Conservation (phyloP, 805 yeast genomes). For the Alloascoidea hylecoeti region DNA sequence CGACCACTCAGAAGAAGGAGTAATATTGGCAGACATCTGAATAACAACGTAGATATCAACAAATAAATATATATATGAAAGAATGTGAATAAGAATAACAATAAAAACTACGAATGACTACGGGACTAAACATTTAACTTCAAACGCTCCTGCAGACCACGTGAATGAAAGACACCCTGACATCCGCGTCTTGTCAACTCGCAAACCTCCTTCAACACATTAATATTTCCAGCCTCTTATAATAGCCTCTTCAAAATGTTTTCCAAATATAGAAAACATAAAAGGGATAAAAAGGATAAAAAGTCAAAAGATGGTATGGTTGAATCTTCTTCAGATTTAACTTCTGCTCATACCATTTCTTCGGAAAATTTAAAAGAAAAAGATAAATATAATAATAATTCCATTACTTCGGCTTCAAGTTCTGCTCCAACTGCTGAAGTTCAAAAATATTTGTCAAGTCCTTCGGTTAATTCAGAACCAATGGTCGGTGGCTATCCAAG, state of each 20-base stretch:
- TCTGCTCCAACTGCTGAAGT: not conserved
- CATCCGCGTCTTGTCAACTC: not conserved
- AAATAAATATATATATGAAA: not conserved
- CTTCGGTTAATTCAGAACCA: not conserved
- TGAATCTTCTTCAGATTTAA: not conserved
- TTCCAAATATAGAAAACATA: not conserved
- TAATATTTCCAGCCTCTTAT: not conserved
- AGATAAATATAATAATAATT: not conserved
- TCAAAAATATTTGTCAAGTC: not conserved
- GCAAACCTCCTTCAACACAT: not conserved
- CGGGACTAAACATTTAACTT: not conserved
- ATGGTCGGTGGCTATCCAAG: not conserved
- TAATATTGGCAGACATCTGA: not conserved
- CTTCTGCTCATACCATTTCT: not conserved
- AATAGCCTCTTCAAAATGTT: not conserved
- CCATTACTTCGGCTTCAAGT: not conserved
- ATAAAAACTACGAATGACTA: not conserved
- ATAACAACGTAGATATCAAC: not conserved
- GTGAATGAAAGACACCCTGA: not conserved
- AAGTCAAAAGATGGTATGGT: not conserved
- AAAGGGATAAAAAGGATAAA: not conserved
- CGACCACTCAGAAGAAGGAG: not conserved
- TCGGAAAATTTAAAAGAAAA: not conserved
- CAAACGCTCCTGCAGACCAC: not conserved
- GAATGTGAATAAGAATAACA: not conserved